phyloP scores from a whole-genome alignment of 1,139 yeast species.

The Taiozyma sp. region DNA sequence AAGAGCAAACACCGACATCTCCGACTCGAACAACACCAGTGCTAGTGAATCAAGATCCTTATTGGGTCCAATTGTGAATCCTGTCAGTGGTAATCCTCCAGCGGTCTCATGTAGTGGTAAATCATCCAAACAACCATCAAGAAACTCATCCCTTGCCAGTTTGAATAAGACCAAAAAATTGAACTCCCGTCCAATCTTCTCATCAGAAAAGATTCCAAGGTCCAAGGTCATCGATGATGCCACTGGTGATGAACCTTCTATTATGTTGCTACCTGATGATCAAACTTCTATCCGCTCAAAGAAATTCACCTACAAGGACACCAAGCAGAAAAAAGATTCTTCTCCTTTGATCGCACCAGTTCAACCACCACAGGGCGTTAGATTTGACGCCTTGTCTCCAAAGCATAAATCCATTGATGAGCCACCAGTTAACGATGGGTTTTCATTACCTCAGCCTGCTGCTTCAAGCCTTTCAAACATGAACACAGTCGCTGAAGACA shows the following conservation, averaged over 20 bases:
- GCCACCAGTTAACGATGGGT: background rate
- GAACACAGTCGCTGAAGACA: constrained; percentile 7
- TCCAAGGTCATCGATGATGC: constrained; percentile 68
- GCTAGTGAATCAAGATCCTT: background rate
- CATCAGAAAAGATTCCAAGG: constrained; percentile 73
- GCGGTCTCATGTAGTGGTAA: background rate
- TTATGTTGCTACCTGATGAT: constrained; percentile 42
- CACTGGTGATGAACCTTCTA: constrained; percentile 53
- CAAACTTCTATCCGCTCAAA: constrained; percentile 2
- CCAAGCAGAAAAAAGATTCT: background rate
- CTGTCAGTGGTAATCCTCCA: background rate
- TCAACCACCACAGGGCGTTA: background rate
- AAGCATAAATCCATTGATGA: constrained; percentile 1
- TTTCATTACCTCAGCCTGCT: background rate
- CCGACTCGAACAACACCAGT: background rate
- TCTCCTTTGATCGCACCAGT: background rate
- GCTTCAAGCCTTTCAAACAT: background rate
- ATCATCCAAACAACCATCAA: background rate
- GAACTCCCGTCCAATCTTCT: constrained; percentile 58
- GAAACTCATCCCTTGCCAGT: constrained; percentile 7
- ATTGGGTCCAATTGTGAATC: background rate
- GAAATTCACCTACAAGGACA: constrained; percentile 1
- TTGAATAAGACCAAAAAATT: constrained; percentile 25
- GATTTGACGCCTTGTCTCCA: background rate
- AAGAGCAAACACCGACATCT: constrained; percentile 5